These are phyloP conservation scores for Arabis hirsuta DNA, from an alignment of 345 rosid species.

Conservation along the genomic window DNA sequence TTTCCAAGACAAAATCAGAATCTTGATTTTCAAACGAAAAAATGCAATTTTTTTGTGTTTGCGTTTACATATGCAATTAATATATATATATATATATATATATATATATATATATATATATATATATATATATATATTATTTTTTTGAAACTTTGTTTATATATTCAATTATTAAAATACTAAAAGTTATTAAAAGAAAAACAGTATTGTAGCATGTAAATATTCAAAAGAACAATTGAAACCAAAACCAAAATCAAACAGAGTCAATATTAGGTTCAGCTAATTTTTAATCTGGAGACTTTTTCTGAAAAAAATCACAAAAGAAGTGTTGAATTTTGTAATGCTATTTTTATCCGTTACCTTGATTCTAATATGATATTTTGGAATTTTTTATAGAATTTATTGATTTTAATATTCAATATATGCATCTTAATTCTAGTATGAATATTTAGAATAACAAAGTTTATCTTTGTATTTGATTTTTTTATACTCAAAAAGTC, in stretches of 20 bases:
- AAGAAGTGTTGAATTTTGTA: slow-evolving; percentile 23
- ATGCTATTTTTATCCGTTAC: slow-evolving; percentile 26
- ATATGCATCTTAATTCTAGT: too few species aligned
- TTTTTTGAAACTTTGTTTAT: too few species aligned
- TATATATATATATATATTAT: too few species aligned
- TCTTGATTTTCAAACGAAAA: neutral
- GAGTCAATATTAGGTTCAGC: slow-evolving; percentile 14
- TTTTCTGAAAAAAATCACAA: neutral
- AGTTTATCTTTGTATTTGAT: too few species aligned
- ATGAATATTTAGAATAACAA: too few species aligned
- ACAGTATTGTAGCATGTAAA: neutral
- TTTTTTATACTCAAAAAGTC: too few species aligned
- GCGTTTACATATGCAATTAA: too few species aligned
- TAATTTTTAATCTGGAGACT: slow-evolving; percentile 16
- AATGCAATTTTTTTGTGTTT: too few species aligned
- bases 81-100: too few species aligned
- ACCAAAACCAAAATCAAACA: neutral
- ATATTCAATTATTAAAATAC: neutral
- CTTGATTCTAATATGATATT: neutral
- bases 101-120: too few species aligned
- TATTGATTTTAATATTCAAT: too few species aligned
- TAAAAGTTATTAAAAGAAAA: neutral
- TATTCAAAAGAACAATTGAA: neutral
- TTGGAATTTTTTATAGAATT: too few species aligned
- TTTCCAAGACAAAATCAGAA: neutral